These are phyloP conservation scores for Colletotrichum siamense DNA, from an alignment of 2,329 filamentous ascomycete species.

Conservation along the genomic window DNA sequence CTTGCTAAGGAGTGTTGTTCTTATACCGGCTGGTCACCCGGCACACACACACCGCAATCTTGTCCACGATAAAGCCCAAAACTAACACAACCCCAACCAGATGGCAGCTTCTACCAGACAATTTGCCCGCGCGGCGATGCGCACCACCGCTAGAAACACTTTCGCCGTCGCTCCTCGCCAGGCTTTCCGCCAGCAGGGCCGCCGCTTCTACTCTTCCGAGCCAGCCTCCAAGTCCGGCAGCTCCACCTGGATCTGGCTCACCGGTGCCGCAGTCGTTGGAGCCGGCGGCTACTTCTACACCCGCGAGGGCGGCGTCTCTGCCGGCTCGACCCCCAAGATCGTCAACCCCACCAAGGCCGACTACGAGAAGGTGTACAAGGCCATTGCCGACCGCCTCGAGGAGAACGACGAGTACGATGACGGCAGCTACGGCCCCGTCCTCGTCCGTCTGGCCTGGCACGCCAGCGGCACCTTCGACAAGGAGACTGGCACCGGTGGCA, in stretches of 20 bases:
- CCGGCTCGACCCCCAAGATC: slow-evolving; percentile 55
- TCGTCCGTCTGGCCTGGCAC: slow-evolving; percentile 93
- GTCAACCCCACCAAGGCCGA: slow-evolving; percentile 78
- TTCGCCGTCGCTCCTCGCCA: slow-evolving; percentile 67
- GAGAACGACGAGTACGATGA: slow-evolving; percentile 97
- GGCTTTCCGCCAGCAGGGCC: slow-evolving; percentile 75
- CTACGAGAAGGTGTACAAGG: slow-evolving; percentile 95
- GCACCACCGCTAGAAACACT: slow-evolving; percentile 62
- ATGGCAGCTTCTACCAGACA: slow-evolving; percentile 38
- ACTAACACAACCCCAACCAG: not conserved
- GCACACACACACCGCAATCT: not conserved
- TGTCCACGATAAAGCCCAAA: not conserved
- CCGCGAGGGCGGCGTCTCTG: slow-evolving; percentile 56
- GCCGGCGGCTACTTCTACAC: slow-evolving; percentile 73
- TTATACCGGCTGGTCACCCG: not conserved
- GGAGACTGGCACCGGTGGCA: slow-evolving; percentile 86
- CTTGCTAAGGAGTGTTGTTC: not conserved
- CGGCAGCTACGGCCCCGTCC: slow-evolving; percentile 91
- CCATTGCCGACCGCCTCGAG: slow-evolving; percentile 78
- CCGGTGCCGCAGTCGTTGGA: slow-evolving; percentile 63
- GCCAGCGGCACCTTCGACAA: slow-evolving; percentile 91
- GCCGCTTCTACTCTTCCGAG: slow-evolving; percentile 81
- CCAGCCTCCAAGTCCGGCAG: slow-evolving; percentile 56
- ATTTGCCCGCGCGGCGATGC: slow-evolving; percentile 63
- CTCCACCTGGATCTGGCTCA: slow-evolving; percentile 59